phyloP scores from a whole-genome alignment of 495 filamentous ascomycete species.

The Penicillium egyptiacum region DNA sequence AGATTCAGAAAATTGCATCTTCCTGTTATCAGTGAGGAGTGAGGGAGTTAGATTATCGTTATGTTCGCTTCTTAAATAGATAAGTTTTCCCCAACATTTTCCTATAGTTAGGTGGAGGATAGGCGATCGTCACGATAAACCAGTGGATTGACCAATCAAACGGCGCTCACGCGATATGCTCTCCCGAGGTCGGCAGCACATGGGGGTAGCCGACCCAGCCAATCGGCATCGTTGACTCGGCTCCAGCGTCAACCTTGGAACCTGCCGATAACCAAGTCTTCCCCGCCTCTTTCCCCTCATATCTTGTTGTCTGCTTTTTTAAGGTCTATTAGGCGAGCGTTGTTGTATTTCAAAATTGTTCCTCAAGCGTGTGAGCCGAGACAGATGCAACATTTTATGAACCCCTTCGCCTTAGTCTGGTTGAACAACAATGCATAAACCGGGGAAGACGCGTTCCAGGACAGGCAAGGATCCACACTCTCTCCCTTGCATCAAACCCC shows the following conservation, averaged over 20 bases:
- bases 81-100: not conserved
- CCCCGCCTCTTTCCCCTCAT: conserved; percentile 16
- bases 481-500: not conserved
- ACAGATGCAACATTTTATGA: conserved; percentile 2
- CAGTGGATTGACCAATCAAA: conserved; percentile 5
- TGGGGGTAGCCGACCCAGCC: conserved; percentile 28
- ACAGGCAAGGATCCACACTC: conserved; percentile 32
- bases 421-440: conserved; percentile 23
- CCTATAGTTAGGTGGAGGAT: not conserved
- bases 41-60: not conserved
- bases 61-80: not conserved
- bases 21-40: conserved; percentile 2
- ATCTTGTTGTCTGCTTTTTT: not conserved
- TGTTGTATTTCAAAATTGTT: not conserved
- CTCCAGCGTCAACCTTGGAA: conserved; percentile 3
- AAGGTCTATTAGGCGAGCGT: not conserved
- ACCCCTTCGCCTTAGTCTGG: not conserved
- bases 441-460: conserved; percentile 34
- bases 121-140: not conserved
- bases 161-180: too few relatives aligned
- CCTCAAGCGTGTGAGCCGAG: not conserved
- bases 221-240: conserved; percentile 25
- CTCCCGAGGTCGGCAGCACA: not conserved
- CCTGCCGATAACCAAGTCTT: not conserved
- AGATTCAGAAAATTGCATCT: conserved; percentile 30